Evolutionary conservation across 2,329 filamentous ascomycete genomes (phyloP), one percentile per base, ranked within the genome.

Genomic region (Exophiala alcalophila): DNA sequence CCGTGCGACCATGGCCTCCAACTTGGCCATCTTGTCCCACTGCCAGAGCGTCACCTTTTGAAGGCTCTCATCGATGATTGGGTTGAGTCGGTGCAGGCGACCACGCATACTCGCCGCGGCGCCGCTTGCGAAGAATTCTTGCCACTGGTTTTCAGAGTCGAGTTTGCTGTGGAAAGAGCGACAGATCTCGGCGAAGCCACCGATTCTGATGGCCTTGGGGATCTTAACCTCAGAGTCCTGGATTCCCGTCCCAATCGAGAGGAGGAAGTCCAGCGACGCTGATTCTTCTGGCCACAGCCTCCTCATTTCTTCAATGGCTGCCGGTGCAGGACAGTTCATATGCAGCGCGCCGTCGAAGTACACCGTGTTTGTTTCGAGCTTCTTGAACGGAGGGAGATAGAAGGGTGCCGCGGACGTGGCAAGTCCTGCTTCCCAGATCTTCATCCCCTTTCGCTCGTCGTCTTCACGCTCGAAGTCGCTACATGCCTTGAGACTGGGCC

Each of bases 221-320:
- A 40, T 40, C 20, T 40, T 40, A 28, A 40, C 27, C 11, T 40
- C 36, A 5, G 36, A 40, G n/a, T 40, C 36, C 36, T 40, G 36
- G 19, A 40, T 31, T 5, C 36, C 36, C n/a, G 36, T 40, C 2
- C 36, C 36, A 4, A 40, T 11, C 8, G 36, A 40, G 36, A 40
- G 9, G 10, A 40, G 36, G 10, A 40, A 26, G 19, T 40, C 36
- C 19, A 40, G 26, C 26, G 27, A 32, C 1, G 36, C 27, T 9
- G 27, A 23, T 26, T 32, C 18, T 14, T 40, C 36, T n/a, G 36
- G 36, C 36, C 36, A 40, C 23, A 40, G 24, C 27, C 31, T 40
- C 26, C 20, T 24, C 12, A 40, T 30, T 20, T 40, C 36, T 28
- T 40, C 36, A 4, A 40, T 28, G 11, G 36, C 36, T 10, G 27